Base-by-base conservation (phyloP, 2,329 filamentous ascomycete genomes). In the Rutstroemia sp. region DNA sequence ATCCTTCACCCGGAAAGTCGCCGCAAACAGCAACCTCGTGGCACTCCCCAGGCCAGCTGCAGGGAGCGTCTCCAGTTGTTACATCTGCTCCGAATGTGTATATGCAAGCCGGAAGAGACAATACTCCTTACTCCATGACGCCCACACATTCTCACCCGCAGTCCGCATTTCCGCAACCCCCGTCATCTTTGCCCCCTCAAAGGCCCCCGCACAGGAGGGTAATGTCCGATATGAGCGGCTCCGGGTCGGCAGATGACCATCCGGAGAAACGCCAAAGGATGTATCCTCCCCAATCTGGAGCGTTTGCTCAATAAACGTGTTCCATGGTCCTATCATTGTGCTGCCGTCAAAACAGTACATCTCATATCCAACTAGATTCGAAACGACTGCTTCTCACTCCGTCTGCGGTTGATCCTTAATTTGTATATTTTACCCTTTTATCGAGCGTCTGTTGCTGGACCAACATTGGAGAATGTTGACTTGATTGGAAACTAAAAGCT, bases 261-360 rank as follows among this genome's bases (percentile, higher is more conserved):
- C 50, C 64, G 2, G 65, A 69, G 12, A 70, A 69, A 55, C 57
- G 68, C 30, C 69, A 70, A 47, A 61, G 67, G 49, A 65, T 69
- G 58, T 70, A 66, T 57, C 58, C 61, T 23, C 60, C 62, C 8
- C 59, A 39, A 39, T 49, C 55, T 27, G 61, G 64, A 10, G 56
- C 44, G 25, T 69, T 64, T 51, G 48, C 55, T 16, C 62, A 66
- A 60, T 65, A 56, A 14, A 34, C 19, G 12, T n/a, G 7, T 27
- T 14, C 38, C 4, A 3, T 19, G 9, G 23, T 17, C 17, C 4
- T 6, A 49, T 51, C 21, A 44, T 2, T 42, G 17, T 42, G 4
- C 39, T 42, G 17, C 3, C 5, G 17, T 42, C 16, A 5, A 42
- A 19, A 42, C 6, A 42, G 39, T 42, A 42, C 39, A 19, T n/a